Evolutionary conservation across 176 grass and related monocot genomes (phyloP), one percentile per base, ranked within the genome.

Genomic region (Carex pumila): DNA sequence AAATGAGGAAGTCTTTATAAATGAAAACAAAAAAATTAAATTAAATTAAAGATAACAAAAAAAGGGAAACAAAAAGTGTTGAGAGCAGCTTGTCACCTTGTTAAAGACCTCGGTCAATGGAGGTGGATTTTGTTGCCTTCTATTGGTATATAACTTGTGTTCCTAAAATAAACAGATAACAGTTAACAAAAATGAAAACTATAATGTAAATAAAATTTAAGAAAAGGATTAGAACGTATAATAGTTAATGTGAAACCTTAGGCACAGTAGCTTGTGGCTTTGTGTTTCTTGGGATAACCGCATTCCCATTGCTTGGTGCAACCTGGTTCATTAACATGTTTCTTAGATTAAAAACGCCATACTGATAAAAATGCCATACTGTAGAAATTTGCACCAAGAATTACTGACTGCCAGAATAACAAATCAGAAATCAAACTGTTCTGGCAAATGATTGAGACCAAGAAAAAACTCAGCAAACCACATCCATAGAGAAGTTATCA

Each of bases 91-190:
- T 59, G 14, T 57, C 56, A 94, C 94, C 90, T 94, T 92, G 75
- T 94, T 94, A 88, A 97, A 94, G 15, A 97, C 87, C 65, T 92
- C 91, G 18, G 92, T 87, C 75, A 97, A 89, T 31, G 92, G 90
- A 86, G 66, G 43, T 7, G 62, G 79, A 13, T 77, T 88, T 47
- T 92, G 91, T 60, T 32, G 53, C 65, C 86, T 94, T 79, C 62
- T 89, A 21, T 84, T 81, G 49, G 85, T 90, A 80, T 89, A 90
- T 63, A 97, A 81, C 8, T 94, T 92, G 63, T 90, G 90, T 83
- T 91, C 91, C 94, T 97, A 89, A 29, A n/a, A 80, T 66, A 50
- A 62, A 88, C 19, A 79, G 43, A 70, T 89, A 85, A 85, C 14
- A 50, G 53, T 7, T 7, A 54, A 67, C 4, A 71, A 66, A 69